Conservation (phyloP, 108 stramenopile species). For the Cyclotella kingstonii region DNA sequence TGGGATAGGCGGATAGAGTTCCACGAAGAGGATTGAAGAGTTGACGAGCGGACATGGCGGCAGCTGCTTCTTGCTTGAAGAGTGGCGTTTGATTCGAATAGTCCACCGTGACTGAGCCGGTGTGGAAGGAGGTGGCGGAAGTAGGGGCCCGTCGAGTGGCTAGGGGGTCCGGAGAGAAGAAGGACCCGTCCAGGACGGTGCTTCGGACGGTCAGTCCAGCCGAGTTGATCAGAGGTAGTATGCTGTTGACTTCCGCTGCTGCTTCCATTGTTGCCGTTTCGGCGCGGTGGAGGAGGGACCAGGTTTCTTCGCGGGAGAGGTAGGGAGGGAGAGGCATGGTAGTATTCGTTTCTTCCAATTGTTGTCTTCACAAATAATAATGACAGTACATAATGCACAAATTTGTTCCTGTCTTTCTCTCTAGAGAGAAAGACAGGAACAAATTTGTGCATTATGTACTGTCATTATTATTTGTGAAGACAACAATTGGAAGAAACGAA, state of each 20-base stretch:
- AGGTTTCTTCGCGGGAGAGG: no score
- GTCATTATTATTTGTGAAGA: no score
- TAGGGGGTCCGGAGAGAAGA: slow-evolving; percentile 3
- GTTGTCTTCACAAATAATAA: no score
- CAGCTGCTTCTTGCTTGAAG: slow-evolving; percentile 27
- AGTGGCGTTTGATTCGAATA: not conserved
- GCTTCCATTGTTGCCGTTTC: slow-evolving; percentile 39
- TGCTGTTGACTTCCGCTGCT: slow-evolving; percentile 38
- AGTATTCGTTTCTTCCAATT: no score
- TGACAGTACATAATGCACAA: no score
- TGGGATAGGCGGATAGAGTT: slow-evolving; percentile 31
- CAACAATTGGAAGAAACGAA: no score
- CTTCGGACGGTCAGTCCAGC: slow-evolving; percentile 60
- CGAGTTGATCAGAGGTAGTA: slow-evolving; percentile 37
- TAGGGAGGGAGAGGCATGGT: no score
- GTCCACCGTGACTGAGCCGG: not conserved
- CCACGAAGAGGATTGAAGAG: slow-evolving; percentile 40
- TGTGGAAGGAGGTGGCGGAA: not conserved
- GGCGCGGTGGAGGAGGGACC: slow-evolving; percentile 25
- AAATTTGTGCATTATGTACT: no score
- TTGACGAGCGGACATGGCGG: slow-evolving; percentile 29
- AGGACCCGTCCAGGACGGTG: slow-evolving; percentile 25
- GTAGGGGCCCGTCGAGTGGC: not conserved
- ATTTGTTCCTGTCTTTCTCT: no score
- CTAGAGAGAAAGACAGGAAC: no score